These are phyloP conservation scores for Wickerhamiella shivajii DNA, from an alignment of 805 yeast species.

Conservation along the genomic window DNA sequence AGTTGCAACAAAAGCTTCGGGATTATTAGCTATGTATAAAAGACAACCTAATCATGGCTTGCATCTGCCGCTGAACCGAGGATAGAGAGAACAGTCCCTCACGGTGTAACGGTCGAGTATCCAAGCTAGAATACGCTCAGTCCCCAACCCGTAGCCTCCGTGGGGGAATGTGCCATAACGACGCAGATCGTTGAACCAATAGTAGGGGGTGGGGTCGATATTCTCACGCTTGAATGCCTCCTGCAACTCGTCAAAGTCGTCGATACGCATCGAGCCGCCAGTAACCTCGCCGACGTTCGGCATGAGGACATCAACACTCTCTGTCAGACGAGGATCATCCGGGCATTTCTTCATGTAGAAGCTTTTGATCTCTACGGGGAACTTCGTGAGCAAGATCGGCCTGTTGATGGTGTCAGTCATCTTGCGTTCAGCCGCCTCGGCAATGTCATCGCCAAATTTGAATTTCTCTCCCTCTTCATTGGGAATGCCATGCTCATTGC, in stretches of 20 bases:
- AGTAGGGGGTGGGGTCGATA: constrained; percentile 68
- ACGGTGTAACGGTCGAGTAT: constrained; percentile 94
- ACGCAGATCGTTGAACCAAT: constrained; percentile 94
- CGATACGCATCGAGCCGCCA: constrained; percentile 98
- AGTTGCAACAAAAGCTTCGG: no score
- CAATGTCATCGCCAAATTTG: constrained; percentile 96
- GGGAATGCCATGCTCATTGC: constrained; percentile 83
- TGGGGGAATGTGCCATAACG: constrained; percentile 96
- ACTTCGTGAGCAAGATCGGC: constrained; percentile 82
- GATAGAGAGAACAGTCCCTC: constrained; percentile 94
- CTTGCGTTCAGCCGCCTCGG: constrained; percentile 98
- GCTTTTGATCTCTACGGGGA: constrained; percentile 95
- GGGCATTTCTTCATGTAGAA: constrained; percentile 91
- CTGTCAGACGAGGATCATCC: constrained; percentile 91
- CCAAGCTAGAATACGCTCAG: constrained; percentile 98
- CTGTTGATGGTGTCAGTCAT: constrained; percentile 92
- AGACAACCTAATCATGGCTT: constrained; percentile 50
- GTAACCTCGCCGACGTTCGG: constrained; percentile 98
- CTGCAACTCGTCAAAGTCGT: constrained; percentile 61
- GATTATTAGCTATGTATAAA: no score
- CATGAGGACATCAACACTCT: constrained; percentile 95
- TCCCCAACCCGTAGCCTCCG: constrained; percentile 98
- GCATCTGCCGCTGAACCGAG: constrained; percentile 96
- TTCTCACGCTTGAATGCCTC: constrained; percentile 91
- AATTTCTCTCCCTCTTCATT: constrained; percentile 91